Evolutionary conservation across 2,329 filamentous ascomycete genomes (phyloP), one percentile per base, ranked within the genome.

Genomic region (Eurotiales sp.): DNA sequence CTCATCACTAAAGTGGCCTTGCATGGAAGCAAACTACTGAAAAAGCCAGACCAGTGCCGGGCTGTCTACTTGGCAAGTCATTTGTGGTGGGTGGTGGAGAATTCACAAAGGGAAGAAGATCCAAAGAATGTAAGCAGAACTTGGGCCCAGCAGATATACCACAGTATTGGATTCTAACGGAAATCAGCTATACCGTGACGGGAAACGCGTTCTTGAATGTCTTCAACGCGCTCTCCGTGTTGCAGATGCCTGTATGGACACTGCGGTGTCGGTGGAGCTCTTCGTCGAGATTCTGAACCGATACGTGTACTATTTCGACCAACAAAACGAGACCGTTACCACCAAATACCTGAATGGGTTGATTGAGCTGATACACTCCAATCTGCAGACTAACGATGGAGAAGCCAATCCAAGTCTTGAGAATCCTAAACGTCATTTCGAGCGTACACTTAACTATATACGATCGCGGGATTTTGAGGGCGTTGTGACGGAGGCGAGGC

Each of bases 241-340:
- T 23, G 95, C 93, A 2, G 93, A 99, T 71, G 95, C 93, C 6
- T 99, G 93, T 74, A 99, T 99, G 93, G 95, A 99, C 71, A 93
- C 91, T 7, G 90, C 90, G 6, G 90, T 96, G 3, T 96, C 90
- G 2, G 93, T 99, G 42, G 95, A 99, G 72, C 80, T 99, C 44
- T 99, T 99, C 72, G 92, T 99, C 52, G 93, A 99, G 74, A 99
- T 99, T 57, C 76, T 99, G 51, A 96, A 99, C 70, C 85, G 93
- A 70, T 99, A 99, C 68, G 91, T 97, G 48, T 99, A 99, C 72
- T 99, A 97, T 76, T 99, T 96, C 74, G 93, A 99, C 71, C 92
- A 99, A 70, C 90, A 96, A 67, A 99, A 99, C 71, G 93, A 99
- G 73, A 91, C 91, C 59, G 93, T 99, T 34, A 99, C 93, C 4